Conservation (phyloP, 805 yeast species). For the Hanseniaspora occidentalis region DNA sequence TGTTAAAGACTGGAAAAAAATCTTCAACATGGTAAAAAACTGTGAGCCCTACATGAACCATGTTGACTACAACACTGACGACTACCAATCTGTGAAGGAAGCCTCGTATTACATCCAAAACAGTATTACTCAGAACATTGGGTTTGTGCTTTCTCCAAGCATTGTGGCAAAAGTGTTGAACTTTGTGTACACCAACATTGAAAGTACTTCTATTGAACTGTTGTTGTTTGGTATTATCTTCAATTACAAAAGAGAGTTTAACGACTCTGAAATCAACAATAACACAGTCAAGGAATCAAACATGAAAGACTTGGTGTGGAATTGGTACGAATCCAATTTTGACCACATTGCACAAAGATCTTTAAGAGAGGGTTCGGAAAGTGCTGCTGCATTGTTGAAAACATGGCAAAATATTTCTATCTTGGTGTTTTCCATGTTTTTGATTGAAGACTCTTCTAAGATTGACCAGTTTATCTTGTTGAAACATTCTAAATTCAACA, state of each 20-base stretch:
- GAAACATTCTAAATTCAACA: constrained; percentile 21
- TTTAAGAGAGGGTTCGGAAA: constrained; percentile 32
- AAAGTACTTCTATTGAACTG: constrained; percentile 39
- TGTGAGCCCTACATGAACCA: constrained; percentile 32
- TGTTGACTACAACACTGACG: constrained; percentile 12
- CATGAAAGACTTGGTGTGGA: constrained; percentile 29
- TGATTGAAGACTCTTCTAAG: constrained; percentile 16
- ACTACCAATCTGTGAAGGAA: constrained; percentile 16
- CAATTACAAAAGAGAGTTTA: constrained; percentile 9
- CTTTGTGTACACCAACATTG: constrained; percentile 44
- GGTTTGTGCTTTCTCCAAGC: constrained; percentile 34
- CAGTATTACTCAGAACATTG: constrained; percentile 42
- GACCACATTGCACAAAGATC: constrained; percentile 40
- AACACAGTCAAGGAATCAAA: background rate
- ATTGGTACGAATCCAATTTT: constrained; percentile 45
- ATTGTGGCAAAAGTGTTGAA: constrained; percentile 42
- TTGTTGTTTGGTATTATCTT: constrained; percentile 43
- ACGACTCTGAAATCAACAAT: background rate
- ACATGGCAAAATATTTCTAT: constrained; percentile 30
- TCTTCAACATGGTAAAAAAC: constrained; percentile 39
- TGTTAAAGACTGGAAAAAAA: constrained; percentile 44
- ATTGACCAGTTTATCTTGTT: constrained; percentile 23
- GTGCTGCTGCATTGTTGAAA: constrained; percentile 33
- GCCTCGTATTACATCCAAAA: constrained; percentile 29
- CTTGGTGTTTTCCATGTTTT: constrained; percentile 24